A percentile compares a stretch with the other conserved stretches of the same genome.
These are phyloP conservation scores for Aspergillus novofumigatus DNA, from an alignment of 2,329 filamentous ascomycete species.

Conservation along the genomic window DNA sequence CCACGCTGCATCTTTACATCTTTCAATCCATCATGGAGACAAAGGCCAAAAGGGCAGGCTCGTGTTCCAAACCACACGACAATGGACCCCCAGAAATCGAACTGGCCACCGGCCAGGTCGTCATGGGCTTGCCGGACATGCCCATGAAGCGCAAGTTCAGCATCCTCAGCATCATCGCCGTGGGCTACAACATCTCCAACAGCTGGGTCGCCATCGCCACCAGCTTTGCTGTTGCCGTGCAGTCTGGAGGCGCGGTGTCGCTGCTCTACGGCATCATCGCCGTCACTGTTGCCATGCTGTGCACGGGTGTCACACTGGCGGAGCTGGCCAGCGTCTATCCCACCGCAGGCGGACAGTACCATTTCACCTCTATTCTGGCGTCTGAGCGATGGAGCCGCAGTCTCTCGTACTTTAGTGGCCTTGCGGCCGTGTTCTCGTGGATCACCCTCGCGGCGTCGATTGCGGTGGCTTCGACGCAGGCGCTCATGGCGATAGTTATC, in stretches of 20 bases:
- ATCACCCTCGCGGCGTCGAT: slow-evolving; percentile 19
- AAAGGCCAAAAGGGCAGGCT: background rate
- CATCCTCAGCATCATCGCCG: slow-evolving; percentile 20
- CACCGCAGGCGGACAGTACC: slow-evolving; percentile 28
- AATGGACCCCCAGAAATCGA: slow-evolving; percentile 8
- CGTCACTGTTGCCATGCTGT: slow-evolving; percentile 18
- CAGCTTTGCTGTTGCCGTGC: slow-evolving; percentile 22
- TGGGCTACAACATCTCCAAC: slow-evolving; percentile 23
- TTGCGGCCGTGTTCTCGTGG: slow-evolving; percentile 20
- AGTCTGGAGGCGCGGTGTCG: slow-evolving; percentile 19
- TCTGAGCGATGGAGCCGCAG: slow-evolving; percentile 20
- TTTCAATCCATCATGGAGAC: background rate
- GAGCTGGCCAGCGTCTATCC: slow-evolving; percentile 28
- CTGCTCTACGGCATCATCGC: slow-evolving; percentile 20
- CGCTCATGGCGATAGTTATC: slow-evolving; percentile 20
- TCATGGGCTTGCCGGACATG: slow-evolving; percentile 14
- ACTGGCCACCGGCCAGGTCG: slow-evolving; percentile 17
- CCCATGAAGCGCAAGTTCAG: slow-evolving; percentile 22
- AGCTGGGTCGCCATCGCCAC: slow-evolving; percentile 23
- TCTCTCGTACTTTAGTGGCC: slow-evolving; percentile 19
- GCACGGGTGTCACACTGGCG: slow-evolving; percentile 21
- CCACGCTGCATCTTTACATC: background rate
- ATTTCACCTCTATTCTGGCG: slow-evolving; percentile 26
- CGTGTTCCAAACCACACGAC: background rate
- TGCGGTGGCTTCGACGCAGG: slow-evolving; percentile 12